phyloP scores from a whole-genome alignment of 495 filamentous ascomycete species.

The Penicillium coprophilum region DNA sequence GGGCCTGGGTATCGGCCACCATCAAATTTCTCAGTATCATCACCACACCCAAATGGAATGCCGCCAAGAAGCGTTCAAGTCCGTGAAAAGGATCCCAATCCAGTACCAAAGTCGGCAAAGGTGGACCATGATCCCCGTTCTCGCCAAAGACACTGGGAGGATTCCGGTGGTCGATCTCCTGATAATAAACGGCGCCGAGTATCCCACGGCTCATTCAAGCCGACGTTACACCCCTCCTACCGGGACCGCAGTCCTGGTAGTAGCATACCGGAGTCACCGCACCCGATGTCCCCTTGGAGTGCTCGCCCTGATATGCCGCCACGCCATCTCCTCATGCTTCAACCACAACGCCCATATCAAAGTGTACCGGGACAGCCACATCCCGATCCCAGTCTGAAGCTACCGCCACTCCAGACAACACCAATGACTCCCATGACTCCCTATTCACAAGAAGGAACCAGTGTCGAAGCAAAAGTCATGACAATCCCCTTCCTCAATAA shows the following conservation, averaged over 20 bases:
- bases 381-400: slow-evolving; percentile 48
- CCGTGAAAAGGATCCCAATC: slow-evolving; percentile 22
- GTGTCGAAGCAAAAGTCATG: slow-evolving; percentile 70
- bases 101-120: slow-evolving; percentile 25
- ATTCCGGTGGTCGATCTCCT: slow-evolving; percentile 35
- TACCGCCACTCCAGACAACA: slow-evolving; percentile 52
- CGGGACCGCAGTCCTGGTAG: slow-evolving; percentile 38
- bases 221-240: slow-evolving; percentile 20
- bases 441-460: slow-evolving; percentile 34
- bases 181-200: slow-evolving; percentile 60
- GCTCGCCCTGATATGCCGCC: slow-evolving; percentile 32
- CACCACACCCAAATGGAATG: slow-evolving; percentile 21
- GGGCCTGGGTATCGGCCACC: slow-evolving; percentile 16
- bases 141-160: slow-evolving; percentile 33
- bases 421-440: slow-evolving; percentile 35
- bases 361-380: slow-evolving; percentile 23
- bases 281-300: slow-evolving; percentile 34
- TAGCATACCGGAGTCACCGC: neutral
- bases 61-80: slow-evolving; percentile 27
- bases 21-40: slow-evolving; percentile 15
- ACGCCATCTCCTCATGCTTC: slow-evolving; percentile 40
- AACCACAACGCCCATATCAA: slow-evolving; percentile 34
- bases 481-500: slow-evolving; percentile 69
- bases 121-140: slow-evolving; percentile 28
- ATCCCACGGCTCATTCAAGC: slow-evolving; percentile 27